Percentiles rank a stretch among this genome's conserved stretches.
Evolutionary conservation across 2,329 filamentous ascomycete species (phyloP).

Genomic region (Epichloe typhina): DNA sequence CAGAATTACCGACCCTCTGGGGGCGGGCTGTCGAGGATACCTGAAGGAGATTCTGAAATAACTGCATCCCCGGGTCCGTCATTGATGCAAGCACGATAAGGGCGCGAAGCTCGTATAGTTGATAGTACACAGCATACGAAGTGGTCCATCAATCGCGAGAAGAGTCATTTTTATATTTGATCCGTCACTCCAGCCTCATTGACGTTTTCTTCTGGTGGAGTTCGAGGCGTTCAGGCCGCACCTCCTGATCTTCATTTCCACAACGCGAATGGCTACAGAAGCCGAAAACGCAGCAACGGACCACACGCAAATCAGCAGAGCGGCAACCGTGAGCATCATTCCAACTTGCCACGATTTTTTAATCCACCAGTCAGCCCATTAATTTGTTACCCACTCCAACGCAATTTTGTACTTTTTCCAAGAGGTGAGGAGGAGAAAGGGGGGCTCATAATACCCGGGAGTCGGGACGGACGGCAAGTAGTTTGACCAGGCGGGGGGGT

Average conservation of each 20-base stretch:
- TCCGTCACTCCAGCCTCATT: neutral
- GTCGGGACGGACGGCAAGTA: no score
- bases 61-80: constrained; percentile 14
- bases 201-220: neutral
- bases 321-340: neutral
- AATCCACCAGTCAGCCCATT: no score
- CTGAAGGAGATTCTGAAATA: constrained; percentile 43
- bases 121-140: neutral
- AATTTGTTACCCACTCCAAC: no score
- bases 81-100: constrained; percentile 18
- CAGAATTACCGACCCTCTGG: constrained; percentile 22
- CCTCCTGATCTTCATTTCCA: neutral
- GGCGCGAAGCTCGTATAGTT: neutral
- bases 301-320: neutral
- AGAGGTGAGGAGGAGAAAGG: no score
- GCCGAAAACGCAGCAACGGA: neutral
- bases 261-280: neutral
- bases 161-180: neutral
- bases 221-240: neutral
- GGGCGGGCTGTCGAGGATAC: constrained; percentile 40
- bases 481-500: neutral
- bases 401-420: neutral
- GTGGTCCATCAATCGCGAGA: no score
- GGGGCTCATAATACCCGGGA: neutral
- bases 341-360: no score